Evolutionary conservation across 257 asterid genomes (phyloP).

Genomic region (Rauvolfia tetraphylla): DNA sequence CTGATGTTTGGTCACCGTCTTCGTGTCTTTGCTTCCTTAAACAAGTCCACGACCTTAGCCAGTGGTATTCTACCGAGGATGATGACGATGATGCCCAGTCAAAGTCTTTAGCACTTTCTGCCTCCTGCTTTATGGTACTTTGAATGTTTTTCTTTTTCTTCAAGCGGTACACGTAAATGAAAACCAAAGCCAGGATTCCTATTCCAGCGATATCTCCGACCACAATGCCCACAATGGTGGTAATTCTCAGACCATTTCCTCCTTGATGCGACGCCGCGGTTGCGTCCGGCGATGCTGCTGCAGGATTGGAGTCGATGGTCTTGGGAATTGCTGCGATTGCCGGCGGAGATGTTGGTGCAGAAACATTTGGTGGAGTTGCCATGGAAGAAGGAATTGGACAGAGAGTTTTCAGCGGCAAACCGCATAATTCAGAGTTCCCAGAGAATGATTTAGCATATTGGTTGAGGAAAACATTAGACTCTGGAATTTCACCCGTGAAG

Average conservation of each 20-base stretch:
- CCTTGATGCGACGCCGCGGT: slow-evolving; percentile 11
- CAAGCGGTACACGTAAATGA: slow-evolving; percentile 35
- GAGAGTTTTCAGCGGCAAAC: slow-evolving; percentile 41
- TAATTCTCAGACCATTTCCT: slow-evolving; percentile 34
- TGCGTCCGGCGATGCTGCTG: slow-evolving; percentile 23
- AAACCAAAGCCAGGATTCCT: slow-evolving; percentile 40
- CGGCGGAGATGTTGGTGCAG: slow-evolving; percentile 65
- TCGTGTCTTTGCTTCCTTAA: slow-evolving; percentile 44
- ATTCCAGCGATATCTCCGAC: slow-evolving; percentile 68
- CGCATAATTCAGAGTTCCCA: slow-evolving; percentile 70
- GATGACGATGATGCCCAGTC: slow-evolving; percentile 83
- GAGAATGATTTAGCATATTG: slow-evolving; percentile 44
- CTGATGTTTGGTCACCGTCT: slow-evolving; percentile 39
- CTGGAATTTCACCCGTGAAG: slow-evolving; percentile 65
- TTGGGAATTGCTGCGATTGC: slow-evolving; percentile 92
- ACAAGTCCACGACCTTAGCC: slow-evolving; percentile 80
- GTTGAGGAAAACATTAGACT: slow-evolving; percentile 33
- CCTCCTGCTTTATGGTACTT: slow-evolving; percentile 30
- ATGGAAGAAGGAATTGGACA: slow-evolving; percentile 63
- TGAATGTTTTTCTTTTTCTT: slow-evolving; percentile 44
- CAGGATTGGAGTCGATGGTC: slow-evolving; percentile 44
- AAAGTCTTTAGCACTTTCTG: slow-evolving; percentile 47
- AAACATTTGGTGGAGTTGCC: slow-evolving; percentile 38
- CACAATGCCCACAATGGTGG: slow-evolving; percentile 66
- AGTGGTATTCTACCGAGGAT: slow-evolving; percentile 52